Conservation (phyloP, 78 protist species). For the Dictyostelium intermedium region DNA sequence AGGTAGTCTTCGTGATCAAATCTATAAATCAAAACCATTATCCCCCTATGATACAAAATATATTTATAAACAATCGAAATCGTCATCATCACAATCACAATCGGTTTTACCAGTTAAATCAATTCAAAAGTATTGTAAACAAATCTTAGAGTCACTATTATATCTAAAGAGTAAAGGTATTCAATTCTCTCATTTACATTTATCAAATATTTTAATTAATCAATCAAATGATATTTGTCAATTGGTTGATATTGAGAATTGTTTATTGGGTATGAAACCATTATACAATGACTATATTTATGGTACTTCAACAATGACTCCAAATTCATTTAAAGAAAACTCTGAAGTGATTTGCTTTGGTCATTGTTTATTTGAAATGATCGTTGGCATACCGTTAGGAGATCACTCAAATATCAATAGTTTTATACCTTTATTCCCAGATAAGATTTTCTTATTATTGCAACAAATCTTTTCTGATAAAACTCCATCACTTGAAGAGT, state of each 20-base stretch:
- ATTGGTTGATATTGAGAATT: slow-evolving; percentile 45
- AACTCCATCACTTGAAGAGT: slow-evolving; percentile 46
- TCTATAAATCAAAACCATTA: slow-evolving; percentile 48
- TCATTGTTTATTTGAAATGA: slow-evolving; percentile 46
- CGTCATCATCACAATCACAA: background rate
- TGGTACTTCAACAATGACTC: too few relatives aligned
- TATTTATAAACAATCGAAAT: slow-evolving; percentile 8
- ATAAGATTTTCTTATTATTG: background rate
- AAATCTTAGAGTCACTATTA: slow-evolving; percentile 37
- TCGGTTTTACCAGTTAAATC: slow-evolving; percentile 6
- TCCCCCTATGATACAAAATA: slow-evolving; percentile 48
- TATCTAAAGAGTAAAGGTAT: slow-evolving; percentile 51
- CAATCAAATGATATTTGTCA: slow-evolving; percentile 8
- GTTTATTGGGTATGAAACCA: slow-evolving; percentile 43
- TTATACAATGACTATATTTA: background rate
- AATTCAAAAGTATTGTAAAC: slow-evolving; percentile 28
- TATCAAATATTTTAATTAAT: slow-evolving; percentile 9
- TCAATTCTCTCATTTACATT: slow-evolving; percentile 22
- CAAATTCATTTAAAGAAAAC: slow-evolving; percentile 13
- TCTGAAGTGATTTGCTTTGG: slow-evolving; percentile 51
- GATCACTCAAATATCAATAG: background rate
- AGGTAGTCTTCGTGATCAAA: slow-evolving; percentile 46
- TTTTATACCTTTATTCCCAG: slow-evolving; percentile 38
- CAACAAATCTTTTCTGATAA: slow-evolving; percentile 6
- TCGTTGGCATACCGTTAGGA: slow-evolving; percentile 38